Base-by-base conservation (phyloP, 2,329 filamentous ascomycete species). In the Fusarium phyllophilum region DNA sequence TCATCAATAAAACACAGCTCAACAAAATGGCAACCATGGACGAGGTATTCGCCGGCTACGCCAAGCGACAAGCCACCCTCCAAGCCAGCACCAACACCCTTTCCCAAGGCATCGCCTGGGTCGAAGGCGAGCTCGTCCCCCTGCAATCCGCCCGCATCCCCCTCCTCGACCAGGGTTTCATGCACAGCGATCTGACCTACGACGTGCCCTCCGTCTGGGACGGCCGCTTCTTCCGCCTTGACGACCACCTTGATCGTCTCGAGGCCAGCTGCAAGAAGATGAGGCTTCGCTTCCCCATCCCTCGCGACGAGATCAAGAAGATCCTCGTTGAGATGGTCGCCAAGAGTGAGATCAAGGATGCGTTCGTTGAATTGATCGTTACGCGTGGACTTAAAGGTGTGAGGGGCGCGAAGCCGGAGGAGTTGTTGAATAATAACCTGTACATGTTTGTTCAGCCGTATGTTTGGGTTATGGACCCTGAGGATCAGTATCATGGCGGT, bases 121-220 rank as follows among this genome's bases (percentile, higher is more conserved):
- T 87, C 4, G 80, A 83, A 49, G 84, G 84, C 22, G 74, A 84
- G 45, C 76, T 85, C 8, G 80, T 83, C 0, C 85, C 86, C 7
- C 75, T 88, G 11, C 44, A 79, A n/a, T 77, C 86, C 51, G 86
- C 86, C 3, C 82, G 82, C n/a, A 86, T 88, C 24, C 86, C 86
- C 3, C 75, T 88, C 1, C 73, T 86, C 1, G 86, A 88, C 69
- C 83, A 88, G 77, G 86, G 86, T 24, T 88, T 88, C 75, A 76
- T 88, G 73, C 86, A 85, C 75, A 84, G 85, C 77, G 86, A 88
- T 51, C 74, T 88, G 3, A 88, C 86, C 3, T 88, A 88, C 75
- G 86, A 88, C 55, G 86, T 88, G 0, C 85, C 86, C 2, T 77
- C 85, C 0, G 84, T 87, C 33, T 88, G 86, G 86, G 85, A 87